Evolutionary conservation across 2,329 filamentous ascomycete species (phyloP), one percentile per base, ranked within the genome.

Genomic region (Hysterium pulicare): DNA sequence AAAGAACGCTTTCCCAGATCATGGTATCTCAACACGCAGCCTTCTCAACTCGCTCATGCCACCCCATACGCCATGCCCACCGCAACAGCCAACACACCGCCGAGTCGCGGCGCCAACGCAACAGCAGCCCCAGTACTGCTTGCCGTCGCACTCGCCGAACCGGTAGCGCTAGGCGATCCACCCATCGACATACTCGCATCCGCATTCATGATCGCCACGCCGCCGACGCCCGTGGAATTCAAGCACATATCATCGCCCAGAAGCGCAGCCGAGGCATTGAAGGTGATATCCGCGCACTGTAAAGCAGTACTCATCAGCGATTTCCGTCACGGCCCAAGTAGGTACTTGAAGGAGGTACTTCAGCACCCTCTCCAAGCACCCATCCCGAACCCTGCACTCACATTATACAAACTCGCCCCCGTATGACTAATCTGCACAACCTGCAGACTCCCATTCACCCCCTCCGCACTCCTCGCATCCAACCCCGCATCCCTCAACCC

Each of bases 281-380:
- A 71, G 20, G 60, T 63, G 38, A 72, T 68, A 45, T 73, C 70
- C 13, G 69, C 68, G 51, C 70, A 72, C 70, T 72, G 32, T 28
- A 8, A 13, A 28, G 7, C 13, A 28, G 24, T 28, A 28, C 13
- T 28, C 13, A 7, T n/a, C n/a, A n/a, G n/a, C n/a, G n/a, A 28
- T 13, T 28, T 13, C 24, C 24, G 24, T 13, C 24, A 28, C 24
- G 24, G n/a, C n/a, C 13, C 13, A 28, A 28, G 24, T 7, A 28
- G 8, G 13, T 28, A 28, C n/a, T 28, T 7, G 24, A 28, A 28
- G 24, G 22, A 17, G 22, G 15, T 19, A 36, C 5, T 23, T 6
- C 7, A 21, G 21, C 21, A 28, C 26, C 26, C 26, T n/a, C 26
- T 28, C n/a, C 26, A 8, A 8, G n/a, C 26, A 8, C 26, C n/a